These are phyloP conservation scores for Nannochloris sp. DNA, from an alignment of 139 green algal genomes.

Conservation along the genomic window DNA sequence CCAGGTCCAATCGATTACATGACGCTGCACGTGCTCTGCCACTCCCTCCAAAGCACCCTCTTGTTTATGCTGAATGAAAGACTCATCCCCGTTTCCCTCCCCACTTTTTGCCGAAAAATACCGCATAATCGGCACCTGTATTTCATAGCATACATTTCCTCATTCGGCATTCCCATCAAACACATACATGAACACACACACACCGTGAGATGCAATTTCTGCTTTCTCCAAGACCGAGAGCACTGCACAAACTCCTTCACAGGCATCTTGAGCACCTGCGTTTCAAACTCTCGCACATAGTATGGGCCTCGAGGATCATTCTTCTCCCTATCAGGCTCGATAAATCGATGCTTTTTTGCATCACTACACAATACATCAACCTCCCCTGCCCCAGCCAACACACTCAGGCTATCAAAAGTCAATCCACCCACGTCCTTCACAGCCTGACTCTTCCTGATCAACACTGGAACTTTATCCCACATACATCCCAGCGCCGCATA, in stretches of 20 bases:
- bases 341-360: constrained; percentile 35
- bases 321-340: constrained; percentile 34
- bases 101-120: too few species aligned
- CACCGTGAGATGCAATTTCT: not conserved
- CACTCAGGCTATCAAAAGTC: not conserved
- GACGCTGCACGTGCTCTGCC: constrained; percentile 8
- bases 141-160: too few species aligned
- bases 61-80: not conserved
- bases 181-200: not conserved
- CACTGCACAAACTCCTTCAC: constrained; percentile 41
- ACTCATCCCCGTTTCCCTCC: too few species aligned
- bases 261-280: constrained; percentile 26
- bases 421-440: not conserved
- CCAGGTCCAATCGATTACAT: constrained; percentile 33
- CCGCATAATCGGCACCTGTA: too few species aligned
- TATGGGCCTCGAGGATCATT: constrained; percentile 43
- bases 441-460: constrained; percentile 15
- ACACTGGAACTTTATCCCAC: constrained; percentile 9
- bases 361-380: constrained; percentile 37
- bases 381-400: not conserved
- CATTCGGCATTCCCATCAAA: not conserved
- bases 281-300: constrained; percentile 54
- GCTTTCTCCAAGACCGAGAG: constrained; percentile 28
- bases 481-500: constrained; percentile 23
- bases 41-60: not conserved